A percentile compares a stretch with the other conserved stretches of the same genome.
Evolutionary conservation across 192 early-diverging fungal species (phyloP).

Genomic region (Kickxella alabastrina): DNA sequence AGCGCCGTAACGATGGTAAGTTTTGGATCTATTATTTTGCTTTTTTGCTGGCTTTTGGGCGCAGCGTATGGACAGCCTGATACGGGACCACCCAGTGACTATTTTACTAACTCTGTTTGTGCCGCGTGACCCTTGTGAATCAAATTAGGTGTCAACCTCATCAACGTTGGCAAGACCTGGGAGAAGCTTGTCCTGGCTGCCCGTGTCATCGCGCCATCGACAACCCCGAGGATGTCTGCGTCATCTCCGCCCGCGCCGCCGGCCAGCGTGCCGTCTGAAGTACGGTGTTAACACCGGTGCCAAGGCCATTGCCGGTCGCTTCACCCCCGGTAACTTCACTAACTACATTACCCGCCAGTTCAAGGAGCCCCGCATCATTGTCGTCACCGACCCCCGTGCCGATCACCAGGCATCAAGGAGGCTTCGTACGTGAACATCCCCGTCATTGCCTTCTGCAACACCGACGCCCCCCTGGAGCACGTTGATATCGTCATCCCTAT

Average conservation of each 20-base stretch:
- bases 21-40: no score
- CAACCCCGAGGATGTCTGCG: conserved; percentile 96
- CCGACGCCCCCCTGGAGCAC: conserved; percentile 90
- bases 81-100: no score
- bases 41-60: no score
- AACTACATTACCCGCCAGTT: conserved; percentile 99
- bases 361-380: conserved; percentile 98
- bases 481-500: conserved; percentile 99
- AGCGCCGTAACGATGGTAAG: conserved; percentile 89
- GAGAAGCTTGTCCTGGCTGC: conserved; percentile 99
- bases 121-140: no score
- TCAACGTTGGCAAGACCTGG: conserved; percentile 99
- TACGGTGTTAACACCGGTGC: conserved; percentile 98
- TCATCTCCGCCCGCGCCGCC: conserved; percentile 94
- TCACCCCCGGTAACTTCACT: conserved; percentile 99
- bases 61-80: no score
- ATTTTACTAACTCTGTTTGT: no score
- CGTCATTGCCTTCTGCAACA: conserved; percentile 98
- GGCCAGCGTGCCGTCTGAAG: conserved; percentile 99
- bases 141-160: conserved; percentile 84
- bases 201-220: conserved; percentile 97
- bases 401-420: conserved; percentile 98
- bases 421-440: conserved; percentile 99
- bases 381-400: conserved; percentile 96
- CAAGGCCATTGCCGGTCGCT: conserved; percentile 98